phyloP scores from a whole-genome alignment of 2,329 filamentous ascomycete genomes.

The Microthyrium microscopicum region DNA sequence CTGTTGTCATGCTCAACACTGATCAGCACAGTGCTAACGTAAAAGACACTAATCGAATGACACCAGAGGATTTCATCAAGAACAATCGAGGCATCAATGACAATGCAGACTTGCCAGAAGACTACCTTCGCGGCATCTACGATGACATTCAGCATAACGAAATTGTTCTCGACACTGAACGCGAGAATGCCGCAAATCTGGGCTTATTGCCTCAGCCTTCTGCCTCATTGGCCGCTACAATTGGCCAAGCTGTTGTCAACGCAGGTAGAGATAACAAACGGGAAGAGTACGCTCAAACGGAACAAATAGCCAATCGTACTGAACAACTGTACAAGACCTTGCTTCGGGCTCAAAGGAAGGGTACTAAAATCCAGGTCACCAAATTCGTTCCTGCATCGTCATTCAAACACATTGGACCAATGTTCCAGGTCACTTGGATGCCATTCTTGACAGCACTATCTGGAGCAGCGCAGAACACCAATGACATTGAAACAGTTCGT shows the following conservation, averaged over 20 bases:
- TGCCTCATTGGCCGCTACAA: constrained; percentile 58
- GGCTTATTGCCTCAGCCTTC: constrained; percentile 37
- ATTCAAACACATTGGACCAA: constrained; percentile 85
- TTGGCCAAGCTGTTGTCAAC: constrained; percentile 79
- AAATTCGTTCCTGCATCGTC: constrained; percentile 85
- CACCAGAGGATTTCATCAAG: constrained; percentile 93
- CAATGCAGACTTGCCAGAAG: constrained; percentile 77
- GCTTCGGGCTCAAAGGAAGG: constrained; percentile 74
- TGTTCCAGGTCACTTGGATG: constrained; percentile 99
- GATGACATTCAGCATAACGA: constrained; percentile 86
- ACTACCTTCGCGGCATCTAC: constrained; percentile 77
- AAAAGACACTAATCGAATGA: constrained; percentile 69
- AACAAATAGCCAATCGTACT: constrained; percentile 72
- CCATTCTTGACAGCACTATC: constrained; percentile 92
- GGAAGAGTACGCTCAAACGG: constrained; percentile 86
- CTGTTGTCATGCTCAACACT: constrained; percentile 90
- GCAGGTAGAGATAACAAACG: constrained; percentile 81
- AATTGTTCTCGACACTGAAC: constrained; percentile 86
- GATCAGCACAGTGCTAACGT: constrained; percentile 88
- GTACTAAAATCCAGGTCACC: constrained; percentile 48
- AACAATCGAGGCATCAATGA: constrained; percentile 99
- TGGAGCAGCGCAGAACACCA: constrained; percentile 80
- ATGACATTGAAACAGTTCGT: constrained; percentile 82
- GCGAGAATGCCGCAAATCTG: constrained; percentile 70
- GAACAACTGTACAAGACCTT: constrained; percentile 86